Percentiles rank a stretch among this genome's conserved stretches.
These are phyloP conservation scores for Chaetomiaceae sp. DNA, from an alignment of 2,329 filamentous ascomycete species.

Conservation along the genomic window DNA sequence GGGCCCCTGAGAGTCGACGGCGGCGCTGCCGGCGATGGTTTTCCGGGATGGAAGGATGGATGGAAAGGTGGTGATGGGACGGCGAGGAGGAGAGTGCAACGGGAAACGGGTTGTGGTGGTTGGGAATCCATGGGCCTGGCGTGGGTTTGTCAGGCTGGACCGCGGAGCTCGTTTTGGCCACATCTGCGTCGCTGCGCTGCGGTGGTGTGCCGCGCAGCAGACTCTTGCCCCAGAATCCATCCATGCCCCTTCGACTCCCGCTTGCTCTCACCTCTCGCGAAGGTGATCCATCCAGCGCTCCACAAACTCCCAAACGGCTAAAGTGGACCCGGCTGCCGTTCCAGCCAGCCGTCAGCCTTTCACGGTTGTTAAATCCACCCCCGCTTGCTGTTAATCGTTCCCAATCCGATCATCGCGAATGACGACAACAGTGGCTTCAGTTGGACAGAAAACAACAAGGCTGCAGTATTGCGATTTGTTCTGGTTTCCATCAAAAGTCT, in stretches of 20 bases:
- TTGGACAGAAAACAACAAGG: no score
- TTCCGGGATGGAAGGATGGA: conserved; percentile 12
- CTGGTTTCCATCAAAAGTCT: no score
- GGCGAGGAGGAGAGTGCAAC: conserved; percentile 14
- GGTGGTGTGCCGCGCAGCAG: conserved; percentile 28
- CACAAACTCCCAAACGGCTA: conserved; percentile 24
- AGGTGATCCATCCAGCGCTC: conserved; percentile 30
- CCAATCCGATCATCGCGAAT: no score
- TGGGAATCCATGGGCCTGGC: conserved; percentile 21
- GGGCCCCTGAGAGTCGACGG: conserved; percentile 1
- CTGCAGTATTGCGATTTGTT: no score
- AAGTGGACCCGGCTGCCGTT: conserved; percentile 25
- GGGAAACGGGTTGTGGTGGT: conserved; percentile 18
- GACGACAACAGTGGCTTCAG: no score
- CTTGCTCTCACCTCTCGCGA: conserved; percentile 30
- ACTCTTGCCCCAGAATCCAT: conserved; percentile 28
- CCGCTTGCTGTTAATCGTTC: conserved; percentile 1
- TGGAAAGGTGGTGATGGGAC: conserved; percentile 14
- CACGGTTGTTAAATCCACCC: conserved; percentile 21
- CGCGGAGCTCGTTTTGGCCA: conserved; percentile 28
- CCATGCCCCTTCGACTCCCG: conserved; percentile 30
- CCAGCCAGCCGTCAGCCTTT: conserved; percentile 22
- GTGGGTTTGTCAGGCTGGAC: conserved; percentile 23
- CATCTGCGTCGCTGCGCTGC: conserved; percentile 27
- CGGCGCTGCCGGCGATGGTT: conserved; percentile 21